Base-by-base conservation (phyloP, 768 basidiomycete species). In the Sporobolomyces pararoseus region DNA sequence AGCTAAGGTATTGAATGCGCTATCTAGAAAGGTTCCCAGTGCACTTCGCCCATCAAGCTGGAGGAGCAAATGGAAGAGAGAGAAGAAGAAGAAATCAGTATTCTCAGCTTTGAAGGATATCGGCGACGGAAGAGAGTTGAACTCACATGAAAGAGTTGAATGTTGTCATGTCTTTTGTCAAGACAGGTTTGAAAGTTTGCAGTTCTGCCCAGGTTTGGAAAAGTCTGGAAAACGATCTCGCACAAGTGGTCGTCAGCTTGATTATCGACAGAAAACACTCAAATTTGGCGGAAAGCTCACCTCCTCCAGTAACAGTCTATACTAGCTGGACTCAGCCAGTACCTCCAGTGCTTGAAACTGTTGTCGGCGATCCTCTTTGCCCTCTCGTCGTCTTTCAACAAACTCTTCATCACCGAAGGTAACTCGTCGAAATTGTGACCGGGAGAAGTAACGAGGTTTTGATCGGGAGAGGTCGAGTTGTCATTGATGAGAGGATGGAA, bases 401-500 rank as follows among this genome's bases (percentile, higher is more conserved):
- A 63, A 21, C 49, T 29, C 1, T 53, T 60, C 76, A 77, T 77
- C 17, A 58, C 70, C 21, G 32, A 23, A 4, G 75, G 68, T 19
- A 77, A 63, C 23, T 67, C 62, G 34, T 72, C 70, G 54, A 75
- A 77, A 25, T 66, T 64, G 10, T 29, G 66, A 23, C 76, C 75
- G 17, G 67, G 73, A 1, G 63, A 49, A 29, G 68, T 54, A 66
- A 77, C 73, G 51, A 76, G 68, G 66, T 77, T 77, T 34, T 77
- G 76, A 29, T 66, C 37, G 12, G 71, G 66, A n/a, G 73, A 75
- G 13, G 47, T 27, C 21, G 68, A 52, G 47, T 72, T 58, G 44
- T 34, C 27, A 63, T 76, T 65, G 55, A 75, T 70, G 64, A 72
- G 69, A 63, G 73, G 74, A 52, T 76, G 73, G 57, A 73, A 77